Base-by-base conservation (phyloP, 192 early-diverging fungal species). In the Coemansia erecta region DNA sequence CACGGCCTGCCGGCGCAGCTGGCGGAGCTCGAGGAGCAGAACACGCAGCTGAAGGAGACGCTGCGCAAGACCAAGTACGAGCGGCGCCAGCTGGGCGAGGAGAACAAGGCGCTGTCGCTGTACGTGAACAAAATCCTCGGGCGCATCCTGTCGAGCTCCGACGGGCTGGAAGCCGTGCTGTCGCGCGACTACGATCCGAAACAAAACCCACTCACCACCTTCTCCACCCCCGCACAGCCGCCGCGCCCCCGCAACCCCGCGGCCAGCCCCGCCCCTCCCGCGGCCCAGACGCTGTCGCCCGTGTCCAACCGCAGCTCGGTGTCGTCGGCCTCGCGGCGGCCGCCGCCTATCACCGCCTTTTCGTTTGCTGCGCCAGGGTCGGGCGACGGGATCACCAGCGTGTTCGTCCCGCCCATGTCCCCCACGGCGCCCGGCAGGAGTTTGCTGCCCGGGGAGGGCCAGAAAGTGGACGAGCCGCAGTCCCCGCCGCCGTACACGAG, bases 71-170 rank as follows among this genome's bases (percentile, higher is more conserved):
- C 87, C 14, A 73, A 75, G 49, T 85, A 85, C 45, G 86, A 87
- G 60, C 70, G 82, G 47, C 84, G 84, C 55, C 79, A 58, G 21
- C 63, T 85, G 18, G 68, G 78, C 66, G 87, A 92, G 46, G 80
- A 86, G 46, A 90, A 89, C 66, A 85, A 84, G 19, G 85, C 85
- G 4, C 68, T 92, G 52, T 63, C 72, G 58, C 75, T 89, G 14
- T 92, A 92, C 57, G 84, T 92, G 72, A 81, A 88, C 67, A 92
- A 89, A 66, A 90, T 92, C 45, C 71, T 92, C 28, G 73, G 80
- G 47, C 85, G 85, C 66, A 92, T 92, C 70, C 79, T 92, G 63
- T 70, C 84, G 39, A 84, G 81, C 61, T 83, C 66, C 42, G 73
- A 63, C 52, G 73, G 68, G 11, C 66, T 77, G 26, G 73, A 81